Evolutionary conservation across 805 yeast genomes (phyloP).

Genomic region (Yarrowia bubula): DNA sequence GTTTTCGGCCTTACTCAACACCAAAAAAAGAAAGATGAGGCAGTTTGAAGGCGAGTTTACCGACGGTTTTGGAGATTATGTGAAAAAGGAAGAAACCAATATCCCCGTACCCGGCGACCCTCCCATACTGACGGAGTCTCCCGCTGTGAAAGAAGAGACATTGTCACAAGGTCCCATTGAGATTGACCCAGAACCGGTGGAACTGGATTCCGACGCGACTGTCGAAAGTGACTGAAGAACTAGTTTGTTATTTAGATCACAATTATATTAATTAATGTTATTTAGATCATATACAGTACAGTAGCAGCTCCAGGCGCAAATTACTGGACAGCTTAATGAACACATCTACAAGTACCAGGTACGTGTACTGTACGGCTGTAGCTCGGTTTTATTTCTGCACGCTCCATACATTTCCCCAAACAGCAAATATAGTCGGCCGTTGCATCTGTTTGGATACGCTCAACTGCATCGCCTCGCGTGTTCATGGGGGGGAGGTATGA

Average conservation of each 20-base stretch:
- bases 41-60: constrained; percentile 20
- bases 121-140: neutral
- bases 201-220: constrained; percentile 5
- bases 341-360: neutral
- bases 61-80: constrained; percentile 9
- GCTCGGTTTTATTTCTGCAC: too few species aligned
- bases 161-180: neutral
- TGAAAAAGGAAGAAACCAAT: constrained; percentile 10
- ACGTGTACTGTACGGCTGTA: too few species aligned
- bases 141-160: neutral
- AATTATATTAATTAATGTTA: too few species aligned
- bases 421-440: too few species aligned
- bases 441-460: too few species aligned
- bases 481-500: too few species aligned
- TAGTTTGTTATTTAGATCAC: too few species aligned
- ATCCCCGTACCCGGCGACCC: neutral
- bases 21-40: constrained; percentile 30
- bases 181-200: neutral
- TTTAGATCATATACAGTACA: too few species aligned
- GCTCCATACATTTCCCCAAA: too few species aligned
- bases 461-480: too few species aligned
- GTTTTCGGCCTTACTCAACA: constrained; percentile 29
- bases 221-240: neutral
- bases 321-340: too few species aligned
- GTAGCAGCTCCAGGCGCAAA: too few species aligned